phyloP scores from a whole-genome alignment of 306 rosid genomes.

The Trifolium dubium region DNA sequence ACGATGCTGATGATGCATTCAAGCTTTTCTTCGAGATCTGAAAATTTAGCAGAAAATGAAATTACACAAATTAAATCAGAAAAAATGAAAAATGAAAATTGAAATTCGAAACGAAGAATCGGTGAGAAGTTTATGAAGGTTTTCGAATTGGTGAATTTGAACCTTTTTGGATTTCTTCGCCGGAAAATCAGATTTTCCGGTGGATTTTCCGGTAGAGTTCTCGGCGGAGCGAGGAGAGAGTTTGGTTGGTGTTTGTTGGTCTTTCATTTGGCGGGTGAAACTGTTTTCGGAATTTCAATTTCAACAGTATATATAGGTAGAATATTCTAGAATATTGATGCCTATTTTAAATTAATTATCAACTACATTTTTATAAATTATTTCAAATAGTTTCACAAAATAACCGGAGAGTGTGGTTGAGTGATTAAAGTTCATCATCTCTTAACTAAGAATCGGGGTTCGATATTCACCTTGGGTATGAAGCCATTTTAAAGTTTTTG shows the following conservation, averaged over 20 bases:
- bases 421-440: too few species aligned
- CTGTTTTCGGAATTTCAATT: background rate
- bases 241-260: conserved; percentile 39
- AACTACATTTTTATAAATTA: too few species aligned
- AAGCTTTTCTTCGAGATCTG: conserved; percentile 43
- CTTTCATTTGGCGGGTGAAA: conserved; percentile 45
- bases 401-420: too few species aligned
- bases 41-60: background rate
- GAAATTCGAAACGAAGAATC: background rate
- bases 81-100: background rate
- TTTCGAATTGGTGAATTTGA: background rate
- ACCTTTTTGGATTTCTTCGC: conserved; percentile 36
- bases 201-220: conserved; percentile 28
- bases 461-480: too few species aligned
- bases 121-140: background rate
- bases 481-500: too few species aligned
- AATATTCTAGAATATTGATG: background rate
- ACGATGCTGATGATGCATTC: conserved; percentile 34
- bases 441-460: too few species aligned
- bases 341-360: too few species aligned
- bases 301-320: background rate
- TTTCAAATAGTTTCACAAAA: too few species aligned
- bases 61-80: background rate
- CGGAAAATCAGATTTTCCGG: conserved; percentile 14
- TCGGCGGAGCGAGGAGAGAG: conserved; percentile 31